Evolutionary conservation across 2,329 filamentous ascomycete species (phyloP), one percentile per base, ranked within the genome.

Genomic region (Aspergillus intermedius): DNA sequence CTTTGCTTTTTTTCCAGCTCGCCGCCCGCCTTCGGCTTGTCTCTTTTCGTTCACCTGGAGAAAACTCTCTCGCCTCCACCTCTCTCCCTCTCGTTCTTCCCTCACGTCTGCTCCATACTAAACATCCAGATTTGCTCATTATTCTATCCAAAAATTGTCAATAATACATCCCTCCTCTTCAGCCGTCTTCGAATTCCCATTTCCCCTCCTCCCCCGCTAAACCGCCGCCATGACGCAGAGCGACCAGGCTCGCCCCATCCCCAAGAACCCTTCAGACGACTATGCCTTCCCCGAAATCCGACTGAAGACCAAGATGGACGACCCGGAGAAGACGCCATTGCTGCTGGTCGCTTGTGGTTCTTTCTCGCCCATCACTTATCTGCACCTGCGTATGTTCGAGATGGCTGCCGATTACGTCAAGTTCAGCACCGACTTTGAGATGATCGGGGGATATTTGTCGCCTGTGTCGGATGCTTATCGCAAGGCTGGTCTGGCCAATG

Each of bases 361-460:
- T 10, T 91, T 89, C 71, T 87, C 83, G 0, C 87, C 86, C 15
- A 66, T 66, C 45, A 67, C 64, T 22, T 68, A 64, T 42, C 49
- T 68, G 9, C 87, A 91, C 64, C 73, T 93, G 54, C 84, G 87
- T 64, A 91, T 94, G 86, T 91, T 93, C 63, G 86, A 89, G 62
- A 89, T 94, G 82, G 87, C 87, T 1, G 80, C 83, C 58, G 87
- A 93, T 69, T 91, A 86, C 69, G 83, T 83, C 57, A 83, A 84
- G 55, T 85, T 86, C 67, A 84, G 82, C 64, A 83, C 82, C 21
- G 75, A 87, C 46, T 96, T 87, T 65, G 90, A 96, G 67, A 82
- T 96, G 30, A 78, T 95, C 41, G 91, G 88, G 53, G 89, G 88
- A 46, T 95, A 91, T 66, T 74, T 91, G 54, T 88, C 84, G 21